Evolutionary conservation across 495 filamentous ascomycete species (phyloP).

Genomic region (Tuber umbilicatum): DNA sequence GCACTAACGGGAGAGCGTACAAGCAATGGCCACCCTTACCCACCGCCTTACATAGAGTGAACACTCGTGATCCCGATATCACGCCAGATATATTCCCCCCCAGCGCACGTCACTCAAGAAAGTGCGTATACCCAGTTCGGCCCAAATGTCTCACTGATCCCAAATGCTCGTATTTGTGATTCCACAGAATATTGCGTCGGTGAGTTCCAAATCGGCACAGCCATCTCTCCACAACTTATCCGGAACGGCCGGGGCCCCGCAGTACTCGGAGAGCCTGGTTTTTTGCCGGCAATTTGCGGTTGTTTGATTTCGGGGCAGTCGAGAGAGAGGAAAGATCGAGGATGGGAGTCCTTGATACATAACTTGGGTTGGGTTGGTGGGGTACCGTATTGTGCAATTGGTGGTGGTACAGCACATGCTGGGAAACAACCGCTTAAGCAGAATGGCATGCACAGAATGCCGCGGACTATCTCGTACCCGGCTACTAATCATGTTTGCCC

Average conservation of each 20-base stretch:
- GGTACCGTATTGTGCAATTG: not conserved
- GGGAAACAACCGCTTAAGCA: not conserved
- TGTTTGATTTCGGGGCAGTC: not conserved
- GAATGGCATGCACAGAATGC: not conserved
- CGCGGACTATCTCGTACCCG: not conserved
- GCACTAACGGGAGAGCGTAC: not conserved
- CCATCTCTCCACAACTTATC: not conserved
- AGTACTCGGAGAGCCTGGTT: not conserved
- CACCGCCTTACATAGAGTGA: not conserved
- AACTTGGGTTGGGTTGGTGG: too few species aligned
- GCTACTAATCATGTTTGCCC: not conserved
- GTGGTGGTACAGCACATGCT: not conserved
- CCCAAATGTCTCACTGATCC: not conserved
- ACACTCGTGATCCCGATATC: not conserved
- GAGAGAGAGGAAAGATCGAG: not conserved
- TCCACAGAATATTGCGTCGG: not conserved
- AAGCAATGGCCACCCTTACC: not conserved
- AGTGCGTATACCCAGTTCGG: not conserved
- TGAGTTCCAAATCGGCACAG: not conserved
- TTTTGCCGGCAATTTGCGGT: not conserved
- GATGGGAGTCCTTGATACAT: not conserved
- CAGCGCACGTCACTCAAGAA: not conserved
- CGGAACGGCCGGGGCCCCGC: not conserved
- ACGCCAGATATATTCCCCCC: not conserved
- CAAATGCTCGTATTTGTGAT: not conserved